Evolutionary conservation across 352 stramenopile species (phyloP).

Genomic region (Thalassiosira exigua): DNA sequence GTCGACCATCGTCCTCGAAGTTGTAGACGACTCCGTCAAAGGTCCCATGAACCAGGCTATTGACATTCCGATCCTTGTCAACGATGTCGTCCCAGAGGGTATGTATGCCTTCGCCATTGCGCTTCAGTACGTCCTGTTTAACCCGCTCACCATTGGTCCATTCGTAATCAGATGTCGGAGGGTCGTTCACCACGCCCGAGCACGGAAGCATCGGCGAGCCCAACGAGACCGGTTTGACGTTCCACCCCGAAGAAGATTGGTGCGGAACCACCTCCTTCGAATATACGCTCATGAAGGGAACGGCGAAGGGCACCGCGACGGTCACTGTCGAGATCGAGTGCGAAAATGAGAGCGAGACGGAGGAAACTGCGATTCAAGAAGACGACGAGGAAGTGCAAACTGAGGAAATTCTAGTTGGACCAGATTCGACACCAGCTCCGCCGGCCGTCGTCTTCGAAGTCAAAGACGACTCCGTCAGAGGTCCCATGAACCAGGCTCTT

Average conservation of each 20-base stretch:
- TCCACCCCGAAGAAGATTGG: neutral
- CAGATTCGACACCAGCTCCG: neutral
- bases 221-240: neutral
- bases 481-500: conserved; percentile 22
- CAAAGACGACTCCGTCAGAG: conserved; percentile 32
- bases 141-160: no score
- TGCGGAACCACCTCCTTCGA: neutral
- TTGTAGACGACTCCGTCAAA: no score
- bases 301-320: neutral
- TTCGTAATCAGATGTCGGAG: no score
- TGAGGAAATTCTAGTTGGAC: no score
- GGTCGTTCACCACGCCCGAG: neutral
- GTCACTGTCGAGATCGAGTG: conserved; percentile 4
- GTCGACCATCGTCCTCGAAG: no score
- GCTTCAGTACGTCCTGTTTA: no score
- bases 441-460: conserved; percentile 12
- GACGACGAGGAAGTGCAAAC: no score
- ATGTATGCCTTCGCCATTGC: no score
- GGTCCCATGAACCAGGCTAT: no score
- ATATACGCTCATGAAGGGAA: neutral
- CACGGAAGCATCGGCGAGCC: neutral
- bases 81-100: conserved; percentile 1
- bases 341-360: neutral
- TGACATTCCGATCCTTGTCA: conserved; percentile 6
- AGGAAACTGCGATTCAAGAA: neutral